Base-by-base conservation (phyloP, 192 early-diverging fungal species). In the Chytriomyces sp. region DNA sequence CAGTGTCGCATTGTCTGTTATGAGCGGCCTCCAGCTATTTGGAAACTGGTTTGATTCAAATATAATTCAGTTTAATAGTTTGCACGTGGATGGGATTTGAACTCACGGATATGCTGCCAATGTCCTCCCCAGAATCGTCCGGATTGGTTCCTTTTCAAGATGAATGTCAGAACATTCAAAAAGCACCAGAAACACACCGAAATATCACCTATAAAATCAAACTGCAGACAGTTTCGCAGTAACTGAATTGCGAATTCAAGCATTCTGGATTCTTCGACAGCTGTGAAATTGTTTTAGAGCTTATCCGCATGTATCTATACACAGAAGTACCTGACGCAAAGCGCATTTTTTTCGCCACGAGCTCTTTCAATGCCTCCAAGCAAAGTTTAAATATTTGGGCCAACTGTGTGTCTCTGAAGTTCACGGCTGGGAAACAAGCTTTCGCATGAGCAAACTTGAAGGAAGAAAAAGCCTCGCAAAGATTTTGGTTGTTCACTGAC, bases 201-300 rank as follows among this genome's bases (percentile, higher is more conserved):
- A 26, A 85, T 85, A 70, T 89, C 90, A 45, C 93, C 93, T 46
- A 93, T 92, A 75, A 95, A 95, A 78, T 95, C 94, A 85, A 93
- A 95, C 0, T 82, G 81, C 61, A 95, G 75, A 73, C 94, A 95
- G 46, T 87, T 89, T 44, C 85, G 71, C 49, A 94, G 81, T 48
- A 94, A 82, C 69, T 80, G 75, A 75, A 94, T 78, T 26, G 85
- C 80, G 78, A 82, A 80, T 64, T 90, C 85, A 13, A 64, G 50
- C 61, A 86, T 82, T 6, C 81, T 72, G 7, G 49, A 61, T 62
- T 80, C 75, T 59, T 68, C 68, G 11, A 49, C 45, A 10, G 59
- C 77, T 78, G 47, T 6, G 45, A 50, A 47, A 46, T 7, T 18
- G 45, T 5, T 61, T 72, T 13, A 16, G 0, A 26, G 45, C 5